Conservation (phyloP, 192 early-diverging fungal genomes). For the Lobosporangium transversale region DNA sequence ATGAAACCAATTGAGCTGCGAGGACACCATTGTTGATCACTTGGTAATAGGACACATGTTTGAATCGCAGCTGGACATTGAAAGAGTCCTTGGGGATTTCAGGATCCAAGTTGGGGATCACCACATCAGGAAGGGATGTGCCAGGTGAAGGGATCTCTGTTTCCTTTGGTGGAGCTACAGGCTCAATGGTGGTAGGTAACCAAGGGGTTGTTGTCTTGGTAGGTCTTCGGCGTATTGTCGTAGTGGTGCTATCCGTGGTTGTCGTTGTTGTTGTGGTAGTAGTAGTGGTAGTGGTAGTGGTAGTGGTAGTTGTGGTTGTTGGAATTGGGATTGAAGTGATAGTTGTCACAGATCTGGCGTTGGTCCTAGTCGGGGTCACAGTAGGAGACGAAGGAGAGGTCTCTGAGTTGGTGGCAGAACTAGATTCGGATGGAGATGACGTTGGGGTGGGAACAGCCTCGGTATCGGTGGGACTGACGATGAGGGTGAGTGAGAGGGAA, state of each 20-base stretch:
- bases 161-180: constrained; percentile 26
- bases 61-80: constrained; percentile 29
- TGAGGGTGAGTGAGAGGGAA: background rate
- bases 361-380: background rate
- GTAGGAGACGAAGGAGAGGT: background rate
- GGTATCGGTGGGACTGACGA: background rate
- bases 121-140: constrained; percentile 41
- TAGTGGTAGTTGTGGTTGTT: constrained; percentile 2
- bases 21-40: constrained; percentile 45
- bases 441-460: background rate
- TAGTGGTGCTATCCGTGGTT: constrained; percentile 12
- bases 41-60: constrained; percentile 50
- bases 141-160: constrained; percentile 28
- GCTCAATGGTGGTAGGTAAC: constrained; percentile 38
- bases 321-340: background rate
- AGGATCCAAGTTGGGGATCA: constrained; percentile 36
- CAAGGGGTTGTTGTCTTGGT: constrained; percentile 40
- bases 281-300: constrained; percentile 22
- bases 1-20: constrained; percentile 42
- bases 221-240: constrained; percentile 1
- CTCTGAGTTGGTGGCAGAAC: background rate
- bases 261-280: constrained; percentile 23
- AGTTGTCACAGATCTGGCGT: background rate
- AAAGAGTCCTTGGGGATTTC: constrained; percentile 29
- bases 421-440: background rate